Evolutionary conservation across 495 filamentous ascomycete genomes (phyloP).

Genomic region (Hyphodiscus hymeniophilus): DNA sequence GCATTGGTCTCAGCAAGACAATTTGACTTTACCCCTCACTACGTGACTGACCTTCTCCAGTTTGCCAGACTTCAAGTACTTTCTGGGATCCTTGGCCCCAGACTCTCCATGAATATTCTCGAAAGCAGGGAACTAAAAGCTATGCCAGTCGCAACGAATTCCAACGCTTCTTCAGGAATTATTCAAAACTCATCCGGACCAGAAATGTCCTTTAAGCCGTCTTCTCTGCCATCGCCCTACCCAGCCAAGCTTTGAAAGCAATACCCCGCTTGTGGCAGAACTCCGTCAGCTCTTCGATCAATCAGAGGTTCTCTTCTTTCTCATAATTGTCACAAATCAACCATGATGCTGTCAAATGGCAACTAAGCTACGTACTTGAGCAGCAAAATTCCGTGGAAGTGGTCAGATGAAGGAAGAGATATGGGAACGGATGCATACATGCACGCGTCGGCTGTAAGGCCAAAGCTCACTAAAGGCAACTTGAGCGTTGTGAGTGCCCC

Average conservation of each 20-base stretch:
- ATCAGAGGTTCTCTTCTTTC: conserved; percentile 67
- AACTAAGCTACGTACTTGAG: conserved; percentile 35
- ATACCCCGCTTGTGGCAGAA: conserved; percentile 73
- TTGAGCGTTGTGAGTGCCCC: conserved; percentile 52
- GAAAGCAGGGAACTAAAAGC: conserved; percentile 77
- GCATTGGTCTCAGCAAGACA: conserved; percentile 16
- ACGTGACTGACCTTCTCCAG: conserved; percentile 13
- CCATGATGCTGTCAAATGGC: conserved; percentile 72
- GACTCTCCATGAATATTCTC: conserved; percentile 84
- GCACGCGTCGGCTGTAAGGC: conserved; percentile 52
- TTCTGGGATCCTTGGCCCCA: conserved; percentile 55
- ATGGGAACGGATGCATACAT: conserved; percentile 59
- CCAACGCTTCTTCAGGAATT: conserved; percentile 65
- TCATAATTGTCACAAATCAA: conserved; percentile 79
- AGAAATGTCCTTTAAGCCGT: conserved; percentile 68
- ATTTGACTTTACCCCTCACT: conserved; percentile 14
- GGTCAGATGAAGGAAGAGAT: conserved; percentile 72
- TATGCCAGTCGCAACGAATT: conserved; percentile 73
- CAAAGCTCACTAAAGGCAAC: conserved; percentile 43
- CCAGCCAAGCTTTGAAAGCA: conserved; percentile 72
- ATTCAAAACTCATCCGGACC: conserved; percentile 69
- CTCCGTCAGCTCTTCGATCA: conserved; percentile 59
- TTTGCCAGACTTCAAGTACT: conserved; percentile 16
- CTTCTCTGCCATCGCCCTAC: conserved; percentile 75
- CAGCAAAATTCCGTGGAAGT: conserved; percentile 60